Percentiles rank a stretch among this genome's conserved stretches.
Evolutionary conservation across 2,329 filamentous ascomycete genomes (phyloP).

Genomic region (Hirsutella rhossiliensis): DNA sequence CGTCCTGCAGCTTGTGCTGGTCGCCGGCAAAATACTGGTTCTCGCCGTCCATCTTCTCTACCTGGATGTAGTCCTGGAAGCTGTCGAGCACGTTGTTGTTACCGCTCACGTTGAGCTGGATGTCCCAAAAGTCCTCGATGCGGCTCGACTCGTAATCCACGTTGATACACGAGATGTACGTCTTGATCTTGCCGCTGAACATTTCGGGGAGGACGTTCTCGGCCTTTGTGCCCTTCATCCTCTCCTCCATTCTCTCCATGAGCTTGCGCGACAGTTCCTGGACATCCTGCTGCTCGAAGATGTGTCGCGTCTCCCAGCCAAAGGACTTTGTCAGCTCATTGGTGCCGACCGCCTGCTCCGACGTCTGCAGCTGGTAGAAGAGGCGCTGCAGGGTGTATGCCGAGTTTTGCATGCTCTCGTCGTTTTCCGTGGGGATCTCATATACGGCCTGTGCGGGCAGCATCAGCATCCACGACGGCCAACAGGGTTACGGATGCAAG

Average conservation of each 20-base stretch:
- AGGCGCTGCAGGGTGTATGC: slow-evolving; percentile 88
- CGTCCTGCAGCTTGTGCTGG: slow-evolving; percentile 85
- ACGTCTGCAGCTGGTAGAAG: slow-evolving; percentile 91
- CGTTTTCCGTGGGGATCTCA: slow-evolving; percentile 84
- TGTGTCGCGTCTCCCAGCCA: slow-evolving; percentile 94
- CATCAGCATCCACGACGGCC: slow-evolving; percentile 1
- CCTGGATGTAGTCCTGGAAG: slow-evolving; percentile 91
- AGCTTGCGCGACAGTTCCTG: slow-evolving; percentile 93
- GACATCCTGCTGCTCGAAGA: slow-evolving; percentile 98
- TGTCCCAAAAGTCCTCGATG: slow-evolving; percentile 97
- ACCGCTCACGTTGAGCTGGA: slow-evolving; percentile 90
- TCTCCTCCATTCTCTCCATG: slow-evolving; percentile 94
- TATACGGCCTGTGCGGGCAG: slow-evolving; percentile 62
- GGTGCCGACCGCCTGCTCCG: slow-evolving; percentile 70
- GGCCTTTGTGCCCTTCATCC: slow-evolving; percentile 92
- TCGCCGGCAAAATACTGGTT: slow-evolving; percentile 96
- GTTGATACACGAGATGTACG: slow-evolving; percentile 97
- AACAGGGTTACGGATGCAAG: slow-evolving; percentile 4
- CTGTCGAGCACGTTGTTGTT: slow-evolving; percentile 90
- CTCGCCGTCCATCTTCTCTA: slow-evolving; percentile 93
- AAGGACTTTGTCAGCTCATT: slow-evolving; percentile 93
- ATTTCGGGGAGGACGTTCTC: slow-evolving; percentile 82
- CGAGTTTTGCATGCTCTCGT: slow-evolving; percentile 72
- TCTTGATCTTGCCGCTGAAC: slow-evolving; percentile 97
- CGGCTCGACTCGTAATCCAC: slow-evolving; percentile 95